phyloP scores from a whole-genome alignment of 2,329 filamentous ascomycete genomes.

The Clonostachys sp. region DNA sequence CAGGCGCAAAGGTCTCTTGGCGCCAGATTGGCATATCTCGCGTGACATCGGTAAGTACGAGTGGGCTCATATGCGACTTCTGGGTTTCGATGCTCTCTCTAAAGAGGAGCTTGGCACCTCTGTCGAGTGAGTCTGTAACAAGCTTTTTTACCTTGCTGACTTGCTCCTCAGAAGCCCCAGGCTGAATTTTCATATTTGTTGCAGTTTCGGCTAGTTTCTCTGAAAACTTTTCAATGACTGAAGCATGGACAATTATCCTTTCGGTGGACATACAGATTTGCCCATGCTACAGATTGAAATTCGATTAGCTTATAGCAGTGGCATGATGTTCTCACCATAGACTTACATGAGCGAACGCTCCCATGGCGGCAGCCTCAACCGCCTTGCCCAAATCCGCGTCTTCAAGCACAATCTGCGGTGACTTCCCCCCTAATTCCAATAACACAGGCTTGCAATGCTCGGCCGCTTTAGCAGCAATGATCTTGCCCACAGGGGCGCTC shows the following conservation, averaged over 20 bases:
- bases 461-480: slow-evolving; percentile 58
- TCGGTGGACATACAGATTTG: slow-evolving; percentile 73
- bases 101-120: slow-evolving; percentile 52
- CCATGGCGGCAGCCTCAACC: slow-evolving; percentile 51
- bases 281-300: slow-evolving; percentile 24
- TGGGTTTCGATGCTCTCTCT: slow-evolving; percentile 38
- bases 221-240: slow-evolving; percentile 7
- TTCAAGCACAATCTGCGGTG: slow-evolving; percentile 59
- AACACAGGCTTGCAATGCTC: slow-evolving; percentile 63
- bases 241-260: slow-evolving; percentile 39
- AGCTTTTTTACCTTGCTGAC: slow-evolving; percentile 21
- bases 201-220: neutral
- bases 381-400: slow-evolving; percentile 63
- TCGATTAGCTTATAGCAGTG: neutral
- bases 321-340: neutral
- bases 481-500: slow-evolving; percentile 57
- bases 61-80: slow-evolving; percentile 41
- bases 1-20: slow-evolving; percentile 64
- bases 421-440: slow-evolving; percentile 68
- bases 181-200: neutral
- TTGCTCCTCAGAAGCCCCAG: neutral
- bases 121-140: slow-evolving; percentile 47
- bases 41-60: slow-evolving; percentile 56
- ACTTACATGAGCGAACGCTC: slow-evolving; percentile 38
- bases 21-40: slow-evolving; percentile 62